Evolutionary conservation across 805 yeast species (phyloP).

Genomic region (Debaryomyces prosopidis): DNA sequence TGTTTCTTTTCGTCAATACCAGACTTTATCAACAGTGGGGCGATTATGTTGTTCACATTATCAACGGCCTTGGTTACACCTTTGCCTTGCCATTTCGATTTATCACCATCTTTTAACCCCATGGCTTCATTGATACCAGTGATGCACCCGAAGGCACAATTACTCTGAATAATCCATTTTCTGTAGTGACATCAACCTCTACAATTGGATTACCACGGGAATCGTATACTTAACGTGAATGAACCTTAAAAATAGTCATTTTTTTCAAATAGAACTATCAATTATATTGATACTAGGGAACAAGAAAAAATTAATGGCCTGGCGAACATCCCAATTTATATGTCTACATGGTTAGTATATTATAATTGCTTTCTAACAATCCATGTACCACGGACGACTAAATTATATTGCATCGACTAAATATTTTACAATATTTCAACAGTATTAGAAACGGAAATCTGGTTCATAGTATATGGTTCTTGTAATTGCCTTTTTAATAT

Average conservation of each 20-base stretch:
- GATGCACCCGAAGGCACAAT: conserved; percentile 99
- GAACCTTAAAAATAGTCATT: conserved; percentile 86
- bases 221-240: conserved; percentile 97
- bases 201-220: conserved; percentile 99
- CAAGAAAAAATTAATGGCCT: too few relatives aligned
- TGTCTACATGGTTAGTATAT: neutral
- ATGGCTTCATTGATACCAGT: conserved; percentile 99
- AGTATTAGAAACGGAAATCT: too few relatives aligned
- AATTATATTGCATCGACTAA: too few relatives aligned
- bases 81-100: conserved; percentile 97
- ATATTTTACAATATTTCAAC: too few relatives aligned
- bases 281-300: too few relatives aligned
- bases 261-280: conserved; percentile 7
- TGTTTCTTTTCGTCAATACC: conserved; percentile 85
- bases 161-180: conserved; percentile 90
- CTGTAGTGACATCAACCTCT: conserved; percentile 95
- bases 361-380: neutral
- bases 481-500: too few relatives aligned
- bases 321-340: neutral
- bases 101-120: conserved; percentile 98
- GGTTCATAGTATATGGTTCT: too few relatives aligned
- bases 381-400: too few relatives aligned
- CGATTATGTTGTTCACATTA: conserved; percentile 92
- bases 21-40: conserved; percentile 86
- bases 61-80: conserved; percentile 97